Evolutionary conservation across 2,329 filamentous ascomycete species (phyloP), one percentile per base, ranked within the genome.

Genomic region (Anisogramma anomala): DNA sequence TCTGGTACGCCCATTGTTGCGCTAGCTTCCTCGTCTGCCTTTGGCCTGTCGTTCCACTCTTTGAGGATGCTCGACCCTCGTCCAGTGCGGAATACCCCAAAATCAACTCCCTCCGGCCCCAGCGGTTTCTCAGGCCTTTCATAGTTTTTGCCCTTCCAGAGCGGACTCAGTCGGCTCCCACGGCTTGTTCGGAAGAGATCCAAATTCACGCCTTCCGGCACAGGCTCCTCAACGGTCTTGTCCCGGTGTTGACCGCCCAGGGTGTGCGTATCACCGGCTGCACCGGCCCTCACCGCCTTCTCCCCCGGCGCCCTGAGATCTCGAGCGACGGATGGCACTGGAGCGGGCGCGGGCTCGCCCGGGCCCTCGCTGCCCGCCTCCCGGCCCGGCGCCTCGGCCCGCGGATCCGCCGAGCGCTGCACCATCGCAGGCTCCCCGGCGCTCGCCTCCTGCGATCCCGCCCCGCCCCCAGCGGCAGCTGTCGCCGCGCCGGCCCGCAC

Each of bases 171-270:
- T 20, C 7, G 41, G 31, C 6, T 28, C 8, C 43, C 35, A 7
- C 45, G 42, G 32, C 33, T 45, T 15, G 45, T 47, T 13, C 42
- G 45, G 15, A 47, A 47, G 11, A 47, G 27, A 3, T 47, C 42
- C 13, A 47, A 22, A 13, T 39, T 34, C 8, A 47, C 23, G 33
- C 28, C 45, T 8, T 36, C 28, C 2, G 45, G 42, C 15, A 47
- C 15, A 8, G 33, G 11, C 13, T 39, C 36, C 18, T 39, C 36
- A 6, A 19, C 14, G 10, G 23, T 6, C 17, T 35, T 31, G 22
- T 15, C 41, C 25, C 32, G 13, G 9, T 23, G 3, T 22, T 34
- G 9, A 10, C 4, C 2, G 30, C 10, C 2, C 26, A 13, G 17
- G 32, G 26, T 19, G 31, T 9, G 11, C 20, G 15, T 6, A 3